phyloP scores from a whole-genome alignment of 805 yeast species.

The Metschnikowia matae region DNA sequence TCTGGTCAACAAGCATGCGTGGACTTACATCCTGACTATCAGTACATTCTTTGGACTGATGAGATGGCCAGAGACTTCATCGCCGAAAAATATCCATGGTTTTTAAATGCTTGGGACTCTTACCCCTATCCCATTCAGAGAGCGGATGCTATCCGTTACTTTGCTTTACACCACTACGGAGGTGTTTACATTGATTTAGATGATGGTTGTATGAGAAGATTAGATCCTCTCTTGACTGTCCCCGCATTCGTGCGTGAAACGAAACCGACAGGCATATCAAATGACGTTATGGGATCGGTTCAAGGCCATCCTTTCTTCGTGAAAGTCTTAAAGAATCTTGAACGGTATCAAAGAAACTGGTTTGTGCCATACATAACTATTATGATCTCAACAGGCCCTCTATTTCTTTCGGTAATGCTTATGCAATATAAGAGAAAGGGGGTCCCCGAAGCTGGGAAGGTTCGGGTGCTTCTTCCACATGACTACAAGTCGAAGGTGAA shows the following conservation, averaged over 20 bases:
- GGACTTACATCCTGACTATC: conserved; percentile 81
- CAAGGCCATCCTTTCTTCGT: conserved; percentile 84
- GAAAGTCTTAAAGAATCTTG: conserved; percentile 61
- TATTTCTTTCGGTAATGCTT: conserved; percentile 82
- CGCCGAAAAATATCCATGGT: conserved; percentile 80
- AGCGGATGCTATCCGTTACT: conserved; percentile 88
- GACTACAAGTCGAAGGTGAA: conserved; percentile 61
- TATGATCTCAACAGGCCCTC: conserved; percentile 91
- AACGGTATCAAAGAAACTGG: conserved; percentile 64
- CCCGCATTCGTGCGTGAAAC: conserved; percentile 89
- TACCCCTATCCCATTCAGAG: conserved; percentile 81
- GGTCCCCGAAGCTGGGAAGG: conserved; percentile 59
- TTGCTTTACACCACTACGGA: conserved; percentile 77
- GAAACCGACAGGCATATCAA: conserved; percentile 84
- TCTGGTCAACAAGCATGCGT: conserved; percentile 73
- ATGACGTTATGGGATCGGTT: conserved; percentile 88
- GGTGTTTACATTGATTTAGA: conserved; percentile 90
- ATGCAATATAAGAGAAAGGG: conserved; percentile 83
- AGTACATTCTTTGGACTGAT: conserved; percentile 89
- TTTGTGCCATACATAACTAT: conserved; percentile 84
- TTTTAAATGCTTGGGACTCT: conserved; percentile 67
- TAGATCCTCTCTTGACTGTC: conserved; percentile 76
- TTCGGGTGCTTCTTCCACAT: conserved; percentile 65
- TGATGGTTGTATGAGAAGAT: conserved; percentile 74
- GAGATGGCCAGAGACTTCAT: conserved; percentile 76